Base-by-base conservation (phyloP, 1,284 basidiomycete species). In the Pseudozyma hubeiensis region DNA sequence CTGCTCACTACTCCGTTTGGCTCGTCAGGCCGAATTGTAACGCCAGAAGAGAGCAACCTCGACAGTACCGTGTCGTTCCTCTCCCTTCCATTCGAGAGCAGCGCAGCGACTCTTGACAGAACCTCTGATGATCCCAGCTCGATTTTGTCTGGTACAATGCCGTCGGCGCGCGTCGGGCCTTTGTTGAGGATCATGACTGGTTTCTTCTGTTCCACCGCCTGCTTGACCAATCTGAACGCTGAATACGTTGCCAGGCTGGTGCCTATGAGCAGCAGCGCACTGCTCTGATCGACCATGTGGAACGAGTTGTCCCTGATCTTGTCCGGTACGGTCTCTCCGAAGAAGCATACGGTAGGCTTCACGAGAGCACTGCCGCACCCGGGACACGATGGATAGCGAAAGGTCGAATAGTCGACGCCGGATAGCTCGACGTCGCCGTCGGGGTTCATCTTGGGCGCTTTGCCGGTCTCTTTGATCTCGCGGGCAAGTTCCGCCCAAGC, bases 211-310 rank as follows among this genome's bases (percentile, higher is more conserved):
- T 81, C 81, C 34, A 64, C 66, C 5, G 77, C 73, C 13, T 80
- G 70, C 49, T 81, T 82, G 43, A 81, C 78, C 39, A 84, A 69
- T 9, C 82, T 62, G 50, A 64, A 84, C 3, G 83, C 84, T 8
- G 81, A 83, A 47, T 85, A 84, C 14, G 84, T 85, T 0, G 84
- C 82, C 14, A 84, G 53, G 5, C 79, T 81, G 14, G 80, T 77
- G 0, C 84, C 84, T 2, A 84, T 64, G 11, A 84, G 33, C 31
- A 85, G 57, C 35, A 84, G 31, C 8, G 77, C 70, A 8, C 63
- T 59, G 16, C 73, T 56, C n/a, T 77, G 48, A n/a, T 73, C 48
- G 6, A 84, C 66, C 34, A 79, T 47, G 11, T 61, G 31, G 41
- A 65, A 71, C 7, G 75, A 71, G 17, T 66, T 66, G 13, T 78